Evolutionary conservation across 2,329 filamentous ascomycete genomes (phyloP).

Genomic region (Parasarocladium wereldwijsianum): DNA sequence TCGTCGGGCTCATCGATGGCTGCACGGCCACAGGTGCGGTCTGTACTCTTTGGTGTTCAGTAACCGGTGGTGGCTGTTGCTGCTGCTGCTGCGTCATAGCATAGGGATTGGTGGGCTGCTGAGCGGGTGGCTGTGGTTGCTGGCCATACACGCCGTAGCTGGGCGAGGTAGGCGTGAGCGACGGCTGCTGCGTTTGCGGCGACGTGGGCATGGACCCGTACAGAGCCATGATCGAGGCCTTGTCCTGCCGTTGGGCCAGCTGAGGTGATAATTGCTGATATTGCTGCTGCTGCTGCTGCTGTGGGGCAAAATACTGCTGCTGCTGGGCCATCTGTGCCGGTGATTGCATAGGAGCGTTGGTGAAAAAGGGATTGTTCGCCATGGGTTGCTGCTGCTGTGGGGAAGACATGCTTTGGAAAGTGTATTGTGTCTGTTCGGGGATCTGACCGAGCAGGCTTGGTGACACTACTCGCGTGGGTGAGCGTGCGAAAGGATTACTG

Average conservation of each 20-base stretch:
- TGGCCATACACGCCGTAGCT: slow-evolving; percentile 1
- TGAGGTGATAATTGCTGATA: no score
- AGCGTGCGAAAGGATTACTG: slow-evolving; percentile 34
- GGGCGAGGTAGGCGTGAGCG: slow-evolving; percentile 3
- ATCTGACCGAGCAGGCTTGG: slow-evolving; percentile 32
- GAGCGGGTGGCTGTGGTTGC: no score
- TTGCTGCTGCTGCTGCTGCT: slow-evolving; percentile 16
- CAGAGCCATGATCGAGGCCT: slow-evolving; percentile 60
- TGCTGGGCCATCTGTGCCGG: slow-evolving; percentile 12
- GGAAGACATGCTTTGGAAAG: slow-evolving; percentile 18
- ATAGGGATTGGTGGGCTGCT: background rate
- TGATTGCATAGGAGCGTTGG: slow-evolving; percentile 12
- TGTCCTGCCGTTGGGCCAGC: slow-evolving; percentile 46
- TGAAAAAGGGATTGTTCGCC: slow-evolving; percentile 22
- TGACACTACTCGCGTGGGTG: slow-evolving; percentile 34
- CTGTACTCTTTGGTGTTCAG: slow-evolving; percentile 10
- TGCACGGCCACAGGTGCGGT: slow-evolving; percentile 13
- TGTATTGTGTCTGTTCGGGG: slow-evolving; percentile 33
- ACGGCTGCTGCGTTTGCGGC: slow-evolving; percentile 14
- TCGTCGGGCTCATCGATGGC: slow-evolving; percentile 21
- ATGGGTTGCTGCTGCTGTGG: slow-evolving; percentile 3
- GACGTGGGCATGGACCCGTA: slow-evolving; percentile 47
- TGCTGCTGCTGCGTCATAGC: slow-evolving; percentile 10
- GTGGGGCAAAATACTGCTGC: slow-evolving; percentile 15
- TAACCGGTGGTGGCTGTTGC: slow-evolving; percentile 5